Evolutionary conservation across 2,329 filamentous ascomycete species (phyloP).

Genomic region (Drechslera avenae): DNA sequence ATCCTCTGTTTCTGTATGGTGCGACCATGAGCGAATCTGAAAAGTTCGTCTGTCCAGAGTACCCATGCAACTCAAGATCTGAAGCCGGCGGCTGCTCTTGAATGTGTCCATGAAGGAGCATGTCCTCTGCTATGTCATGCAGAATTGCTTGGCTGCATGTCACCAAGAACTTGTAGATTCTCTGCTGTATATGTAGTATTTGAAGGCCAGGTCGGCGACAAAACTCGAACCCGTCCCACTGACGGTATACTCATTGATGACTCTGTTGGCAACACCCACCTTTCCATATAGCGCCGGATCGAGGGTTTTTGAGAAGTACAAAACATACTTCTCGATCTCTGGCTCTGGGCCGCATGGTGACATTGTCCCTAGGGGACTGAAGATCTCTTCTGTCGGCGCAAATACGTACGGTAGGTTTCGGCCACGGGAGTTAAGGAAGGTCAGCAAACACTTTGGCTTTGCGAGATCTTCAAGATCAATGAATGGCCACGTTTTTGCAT

Average conservation of each 20-base stretch:
- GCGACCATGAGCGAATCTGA: neutral
- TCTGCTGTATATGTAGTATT: neutral
- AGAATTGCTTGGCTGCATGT: conserved; percentile 3
- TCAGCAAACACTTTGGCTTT: conserved; percentile 1
- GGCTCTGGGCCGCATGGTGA: neutral
- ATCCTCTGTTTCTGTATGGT: neutral
- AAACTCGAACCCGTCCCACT: neutral
- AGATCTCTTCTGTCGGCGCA: neutral
- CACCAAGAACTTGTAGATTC: conserved; percentile 5
- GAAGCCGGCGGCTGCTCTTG: neutral
- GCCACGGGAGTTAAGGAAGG: conserved; percentile 9
- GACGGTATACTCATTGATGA: neutral
- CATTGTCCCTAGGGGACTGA: neutral
- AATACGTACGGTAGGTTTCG: conserved; percentile 7
- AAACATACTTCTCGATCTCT: neutral
- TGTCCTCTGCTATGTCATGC: neutral
- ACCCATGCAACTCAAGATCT: neutral
- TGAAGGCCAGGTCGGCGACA: neutral
- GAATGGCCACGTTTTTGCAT: conserved; percentile 1
- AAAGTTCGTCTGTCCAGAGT: neutral
- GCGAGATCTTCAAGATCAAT: conserved; percentile 17
- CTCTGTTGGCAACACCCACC: neutral
- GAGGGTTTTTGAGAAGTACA: neutral
- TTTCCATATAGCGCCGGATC: neutral
- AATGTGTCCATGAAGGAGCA: neutral